Evolutionary conservation across 179 eudicot species (phyloP), one percentile per base, ranked within the genome.

Genomic region (Amaranthus tricolor): DNA sequence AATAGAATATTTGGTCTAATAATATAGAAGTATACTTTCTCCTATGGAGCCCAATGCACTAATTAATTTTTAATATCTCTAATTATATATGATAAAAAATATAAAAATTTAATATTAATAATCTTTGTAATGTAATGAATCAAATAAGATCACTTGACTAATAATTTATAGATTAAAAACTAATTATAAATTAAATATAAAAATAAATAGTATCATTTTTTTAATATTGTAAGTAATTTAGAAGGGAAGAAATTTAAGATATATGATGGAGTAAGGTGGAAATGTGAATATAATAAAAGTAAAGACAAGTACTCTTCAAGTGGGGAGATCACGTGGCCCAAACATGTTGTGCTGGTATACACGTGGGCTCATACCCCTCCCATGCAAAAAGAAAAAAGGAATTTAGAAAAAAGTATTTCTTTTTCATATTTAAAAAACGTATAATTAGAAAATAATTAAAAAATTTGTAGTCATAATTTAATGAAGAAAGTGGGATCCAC

Each of bases 291-390:
- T 31, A 31, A 31, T 31, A 31, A 31, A 31, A 19, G 11, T 59
- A 60, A 60, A 48, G 24, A 49, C 56, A 59, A 63, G 31, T 31
- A 31, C 4, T 64, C 15, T 40, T 7, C 20, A 19, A 24, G 21
- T 17, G 70, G 45, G 74, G 73, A 53, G 65, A 50, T 76, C 83
- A 80, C 83, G 83, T 80, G 83, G 77, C 64, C 44, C 68, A 50
- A 54, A 64, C 74, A 44, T 78, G 78, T 68, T 3, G 53, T 76
- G 79, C 77, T 80, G 83, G 79, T 58, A n/a, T 9, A 76, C 83
- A 80, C 83, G 80, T 80, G 83, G 79, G 83, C 31, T 74, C 82
- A 74, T 74, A 74, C 73, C 52, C 66, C 19, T 52, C 62, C 77
- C 77, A 69, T 69, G 73, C 74, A 76, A 43, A 70, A 60, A 59